These are phyloP conservation scores for Emiliania huxleyi DNA, from an alignment of 78 protist species.

Conservation along the genomic window DNA sequence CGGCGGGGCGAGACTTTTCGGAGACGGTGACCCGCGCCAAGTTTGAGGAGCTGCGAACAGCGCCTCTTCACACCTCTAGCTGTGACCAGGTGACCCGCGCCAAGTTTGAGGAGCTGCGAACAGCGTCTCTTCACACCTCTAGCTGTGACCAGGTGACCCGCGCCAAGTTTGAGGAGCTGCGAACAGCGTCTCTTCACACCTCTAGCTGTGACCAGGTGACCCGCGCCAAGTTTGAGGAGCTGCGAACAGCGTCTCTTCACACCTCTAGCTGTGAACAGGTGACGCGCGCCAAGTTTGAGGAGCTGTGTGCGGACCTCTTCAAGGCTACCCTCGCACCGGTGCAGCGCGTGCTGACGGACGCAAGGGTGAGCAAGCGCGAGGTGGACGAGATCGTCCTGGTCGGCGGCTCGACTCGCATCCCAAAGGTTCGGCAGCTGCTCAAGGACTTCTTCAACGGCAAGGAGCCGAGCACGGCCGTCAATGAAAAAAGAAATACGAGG, in stretches of 20 bases:
- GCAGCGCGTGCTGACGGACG: conserved; percentile 83
- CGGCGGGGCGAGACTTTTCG: conserved; percentile 94
- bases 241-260: too few species aligned
- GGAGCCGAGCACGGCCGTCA: too few species aligned
- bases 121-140: too few species aligned
- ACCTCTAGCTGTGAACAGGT: conserved; percentile 69
- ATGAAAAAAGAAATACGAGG: too few species aligned
- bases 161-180: too few species aligned
- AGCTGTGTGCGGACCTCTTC: conserved; percentile 88
- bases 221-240: too few species aligned
- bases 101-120: too few species aligned
- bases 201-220: too few species aligned
- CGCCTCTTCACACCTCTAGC: too few species aligned
- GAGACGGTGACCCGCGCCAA: conserved; percentile 93
- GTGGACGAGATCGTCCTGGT: conserved; percentile 94
- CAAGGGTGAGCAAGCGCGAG: conserved; percentile 75
- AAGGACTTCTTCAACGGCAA: conserved; percentile 94
- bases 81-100: too few species aligned
- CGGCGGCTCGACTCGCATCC: conserved; percentile 99
- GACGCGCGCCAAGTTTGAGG: conserved; percentile 92
- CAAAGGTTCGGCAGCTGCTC: conserved; percentile 93
- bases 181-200: too few species aligned
- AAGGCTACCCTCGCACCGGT: conserved; percentile 86
- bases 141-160: too few species aligned
- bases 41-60: conserved; percentile 97